These are phyloP conservation scores for Gynochthodes officinalis DNA, from an alignment of 257 asterid species.

Conservation along the genomic window DNA sequence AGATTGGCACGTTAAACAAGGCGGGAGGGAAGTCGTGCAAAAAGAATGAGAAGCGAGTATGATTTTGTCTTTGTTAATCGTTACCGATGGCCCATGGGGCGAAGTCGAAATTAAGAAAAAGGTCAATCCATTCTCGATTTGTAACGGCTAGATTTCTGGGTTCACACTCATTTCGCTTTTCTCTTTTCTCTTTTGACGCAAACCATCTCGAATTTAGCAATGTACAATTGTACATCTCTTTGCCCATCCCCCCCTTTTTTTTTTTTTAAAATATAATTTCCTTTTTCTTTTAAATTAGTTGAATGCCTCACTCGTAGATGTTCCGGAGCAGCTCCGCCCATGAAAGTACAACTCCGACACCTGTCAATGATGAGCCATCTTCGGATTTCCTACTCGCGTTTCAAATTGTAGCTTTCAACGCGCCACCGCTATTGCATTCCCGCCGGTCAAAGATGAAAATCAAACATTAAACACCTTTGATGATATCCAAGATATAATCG, in stretches of 20 bases:
- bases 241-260: neutral
- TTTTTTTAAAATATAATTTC: no score
- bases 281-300: neutral
- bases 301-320: no score
- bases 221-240: neutral
- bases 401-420: neutral
- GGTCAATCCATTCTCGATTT: neutral
- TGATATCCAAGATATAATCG: no score
- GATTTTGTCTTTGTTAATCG: constrained; percentile 12
- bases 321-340: neutral
- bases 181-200: neutral
- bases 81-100: neutral
- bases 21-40: neutral
- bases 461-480: no score
- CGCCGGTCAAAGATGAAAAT: no score
- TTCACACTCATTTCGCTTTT: no score
- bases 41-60: neutral
- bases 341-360: constrained; percentile 7
- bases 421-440: neutral
- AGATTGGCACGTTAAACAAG: neutral
- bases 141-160: constrained; percentile 20
- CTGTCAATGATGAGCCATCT: neutral
- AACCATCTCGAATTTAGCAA: neutral
- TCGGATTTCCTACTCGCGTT: neutral
- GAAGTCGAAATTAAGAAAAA: neutral